Percentiles rank a stretch among this genome's conserved stretches.
Conservation (phyloP, 371 early-diverging fungal genomes). For the Actinomucor elegans region DNA sequence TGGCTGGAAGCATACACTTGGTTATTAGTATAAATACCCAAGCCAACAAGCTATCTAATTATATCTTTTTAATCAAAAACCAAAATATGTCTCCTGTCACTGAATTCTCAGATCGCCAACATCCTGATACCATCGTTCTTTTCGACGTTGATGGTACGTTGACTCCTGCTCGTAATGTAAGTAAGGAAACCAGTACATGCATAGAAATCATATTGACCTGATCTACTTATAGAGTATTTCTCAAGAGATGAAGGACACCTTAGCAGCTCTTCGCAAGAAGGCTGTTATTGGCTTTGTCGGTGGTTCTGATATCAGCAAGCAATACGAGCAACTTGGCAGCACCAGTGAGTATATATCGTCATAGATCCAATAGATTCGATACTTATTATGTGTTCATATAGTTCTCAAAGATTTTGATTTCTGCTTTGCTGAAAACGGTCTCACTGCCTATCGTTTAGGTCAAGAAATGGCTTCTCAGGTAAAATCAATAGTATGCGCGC, state of each 20-base stretch:
- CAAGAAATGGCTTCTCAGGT: conserved; percentile 77
- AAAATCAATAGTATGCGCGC: not conserved
- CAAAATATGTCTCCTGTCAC: conserved; percentile 26
- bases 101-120: conserved; percentile 57
- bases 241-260: conserved; percentile 78
- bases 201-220: not conserved
- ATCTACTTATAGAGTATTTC: conserved; percentile 54
- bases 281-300: conserved; percentile 99
- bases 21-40: no score
- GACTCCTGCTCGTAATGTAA: conserved; percentile 92
- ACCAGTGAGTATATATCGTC: conserved; percentile 65
- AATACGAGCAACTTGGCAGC: conserved; percentile 96
- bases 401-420: conserved; percentile 91
- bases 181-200: not conserved
- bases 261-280: conserved; percentile 85
- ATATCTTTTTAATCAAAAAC: no score
- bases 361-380: no score
- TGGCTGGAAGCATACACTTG: no score
- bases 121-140: conserved; percentile 86
- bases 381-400: conserved; percentile 19
- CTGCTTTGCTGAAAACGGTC: conserved; percentile 99
- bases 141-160: conserved; percentile 99
- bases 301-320: conserved; percentile 97
- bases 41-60: no score
- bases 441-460: conserved; percentile 92